Evolutionary conservation across 306 rosid genomes (phyloP).

Genomic region (Glycyrrhiza uralensis): DNA sequence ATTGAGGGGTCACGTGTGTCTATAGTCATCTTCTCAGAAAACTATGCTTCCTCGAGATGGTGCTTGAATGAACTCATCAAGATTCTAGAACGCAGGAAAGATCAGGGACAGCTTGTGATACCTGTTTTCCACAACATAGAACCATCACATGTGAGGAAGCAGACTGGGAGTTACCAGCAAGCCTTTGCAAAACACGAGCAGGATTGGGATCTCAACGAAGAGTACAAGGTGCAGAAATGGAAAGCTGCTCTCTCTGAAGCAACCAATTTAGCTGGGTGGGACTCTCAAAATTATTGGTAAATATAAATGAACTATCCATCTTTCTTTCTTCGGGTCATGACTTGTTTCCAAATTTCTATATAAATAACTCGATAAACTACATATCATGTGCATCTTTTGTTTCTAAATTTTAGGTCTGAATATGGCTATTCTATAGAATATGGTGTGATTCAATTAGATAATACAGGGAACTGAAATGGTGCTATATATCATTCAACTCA

Average conservation of each 20-base stretch:
- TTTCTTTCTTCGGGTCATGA: neutral
- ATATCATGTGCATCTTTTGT: neutral
- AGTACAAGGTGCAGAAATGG: neutral
- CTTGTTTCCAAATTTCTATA: neutral
- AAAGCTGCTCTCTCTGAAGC: neutral
- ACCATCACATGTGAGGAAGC: constrained; percentile 16
- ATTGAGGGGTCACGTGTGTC: neutral
- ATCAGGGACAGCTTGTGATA: neutral
- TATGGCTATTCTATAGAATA: no score
- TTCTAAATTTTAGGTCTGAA: neutral
- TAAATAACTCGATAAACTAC: no score
- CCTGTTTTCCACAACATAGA: constrained; percentile 15
- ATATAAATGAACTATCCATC: neutral
- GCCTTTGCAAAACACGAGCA: neutral
- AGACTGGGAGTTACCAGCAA: neutral
- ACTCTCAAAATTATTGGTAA: neutral
- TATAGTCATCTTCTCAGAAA: neutral
- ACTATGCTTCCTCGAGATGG: constrained; percentile 19
- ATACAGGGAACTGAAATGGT: no score
- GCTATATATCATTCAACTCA: no score
- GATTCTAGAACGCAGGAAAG: constrained; percentile 6
- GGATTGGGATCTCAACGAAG: neutral
- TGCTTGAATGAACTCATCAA: constrained; percentile 8
- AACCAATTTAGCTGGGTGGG: constrained; percentile 4
- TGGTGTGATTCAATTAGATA: no score